Conservation (phyloP, 306 rosid species). For the Rubus parviflorus region DNA sequence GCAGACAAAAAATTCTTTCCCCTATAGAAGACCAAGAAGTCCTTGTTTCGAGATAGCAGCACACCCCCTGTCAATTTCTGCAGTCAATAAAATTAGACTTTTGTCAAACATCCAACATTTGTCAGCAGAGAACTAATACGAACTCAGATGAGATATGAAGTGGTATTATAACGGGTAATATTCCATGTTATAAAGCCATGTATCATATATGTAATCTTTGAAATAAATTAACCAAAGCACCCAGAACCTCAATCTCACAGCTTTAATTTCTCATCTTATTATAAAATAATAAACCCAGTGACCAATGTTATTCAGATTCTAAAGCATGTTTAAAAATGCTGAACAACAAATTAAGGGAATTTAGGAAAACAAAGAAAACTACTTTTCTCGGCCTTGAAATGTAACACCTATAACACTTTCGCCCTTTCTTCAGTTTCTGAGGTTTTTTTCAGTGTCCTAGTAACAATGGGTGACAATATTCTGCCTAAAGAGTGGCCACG, state of each 20-base stretch:
- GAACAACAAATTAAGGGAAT: background rate
- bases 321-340: background rate
- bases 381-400: background rate
- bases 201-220: background rate
- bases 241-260: background rate
- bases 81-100: conserved; percentile 28
- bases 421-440: background rate
- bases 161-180: conserved; percentile 1
- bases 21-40: conserved; percentile 86
- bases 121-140: background rate
- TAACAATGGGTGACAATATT: background rate
- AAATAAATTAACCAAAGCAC: background rate
- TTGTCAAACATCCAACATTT: conserved; percentile 11
- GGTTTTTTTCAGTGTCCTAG: background rate
- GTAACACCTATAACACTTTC: background rate
- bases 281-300: background rate
- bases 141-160: background rate
- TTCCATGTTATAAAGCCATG: conserved; percentile 16
- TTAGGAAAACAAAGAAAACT: conserved; percentile 4
- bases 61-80: conserved; percentile 91
- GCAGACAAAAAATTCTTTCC: conserved; percentile 86
- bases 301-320: background rate
- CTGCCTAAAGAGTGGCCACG: background rate
- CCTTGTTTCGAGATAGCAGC: conserved; percentile 88
- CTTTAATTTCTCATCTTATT: background rate